Base-by-base conservation (phyloP, 345 rosid genomes). In the Eucalyptus lansdowneana region DNA sequence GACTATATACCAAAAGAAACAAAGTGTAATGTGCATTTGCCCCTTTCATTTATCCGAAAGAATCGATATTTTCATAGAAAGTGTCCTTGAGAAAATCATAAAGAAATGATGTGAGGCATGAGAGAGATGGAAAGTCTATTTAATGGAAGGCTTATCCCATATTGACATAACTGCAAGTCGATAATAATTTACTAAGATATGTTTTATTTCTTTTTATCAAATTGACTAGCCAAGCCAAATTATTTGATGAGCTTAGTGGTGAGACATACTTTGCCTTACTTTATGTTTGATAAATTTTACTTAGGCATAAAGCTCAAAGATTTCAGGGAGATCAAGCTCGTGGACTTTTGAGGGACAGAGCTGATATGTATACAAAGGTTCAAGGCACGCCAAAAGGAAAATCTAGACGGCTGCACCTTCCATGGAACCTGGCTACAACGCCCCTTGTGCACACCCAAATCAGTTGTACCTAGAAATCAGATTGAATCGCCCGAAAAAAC, bases 401-500 rank as follows among this genome's bases (percentile, higher is more conserved):
- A 65, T 65, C 76, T 14, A 65, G 37, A 62, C 15, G 16, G 72
- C 10, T 65, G 14, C 37, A 65, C 76, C 76, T 65, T 65, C 37
- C 9, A n/a, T 65, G 37, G 37, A 65, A 65, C 19, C 76, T 7
- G 0, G 37, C 19, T 7, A 15, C 76, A 65, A 14, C 76, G 5
- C 19, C 76, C 76, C 76, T 65, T 65, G 72, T 65, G 37, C 72
- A 65, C 72, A 29, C 72, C 19, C 34, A 53, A 53, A 53, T 8
- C 10, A 53, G 2, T 53, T 53, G 4, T 53, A 53, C 10, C 58
- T 19, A 53, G 58, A 1, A 53, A 53, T 0, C 58, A 53, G 5
- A 53, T 8, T 21, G 0, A 53, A 4, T 53, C 0, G 2, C 58
- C 25, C 0, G 11, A 53, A 53, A 53, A 51, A 53, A 53, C 11